Base-by-base conservation (phyloP, 352 stramenopile genomes). In the Aphanomyces astaci region DNA sequence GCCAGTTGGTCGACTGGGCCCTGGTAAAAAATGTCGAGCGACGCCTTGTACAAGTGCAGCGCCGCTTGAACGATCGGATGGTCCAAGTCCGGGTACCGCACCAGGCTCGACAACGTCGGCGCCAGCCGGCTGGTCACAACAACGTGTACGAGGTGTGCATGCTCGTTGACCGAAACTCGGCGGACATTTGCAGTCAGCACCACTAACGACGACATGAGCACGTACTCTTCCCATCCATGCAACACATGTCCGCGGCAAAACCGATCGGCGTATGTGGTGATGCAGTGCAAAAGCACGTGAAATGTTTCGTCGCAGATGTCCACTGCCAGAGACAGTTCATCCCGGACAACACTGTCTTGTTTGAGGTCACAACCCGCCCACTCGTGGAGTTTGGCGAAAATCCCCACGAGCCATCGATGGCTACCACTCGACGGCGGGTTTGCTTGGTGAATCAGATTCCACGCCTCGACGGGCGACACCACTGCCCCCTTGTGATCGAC, bases 11-110 rank as follows among this genome's bases (percentile, higher is more conserved):
- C 62, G 1, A 59, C 13, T 2, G 45, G 62, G 5, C 28, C 28
- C 3, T 33, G 11, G 48, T 68, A 68, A 24, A 68, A 68, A 15
- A 68, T 60, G 33, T 68, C 62, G 22, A 68, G 45, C 22, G 62
- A 56, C 3, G 62, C 43, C n/a, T 59, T 60, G 62, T 68, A 68
- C 11, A 68, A 22, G 13, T 36, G 43, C 10, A 68, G 32, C 22
- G 62, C 3, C 13, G 62, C 28, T 17, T 36, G 43, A 10, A 68
- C 62, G 22, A 68, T 45, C 19, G 48, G 28, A 28, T 62, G 2
- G 0, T 68, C 62, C n/a, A n/a, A 36, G 24, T 43, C 27, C 2
- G 40, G 62, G 25, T 46, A 60, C 24, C 62, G 43, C 11, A 52
- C 49, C 4, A 68, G 32, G 2, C n/a, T 28, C 4, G 62, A 46